Base-by-base conservation (phyloP, 805 yeast species). In the Schwanniomyces occidentalis region DNA sequence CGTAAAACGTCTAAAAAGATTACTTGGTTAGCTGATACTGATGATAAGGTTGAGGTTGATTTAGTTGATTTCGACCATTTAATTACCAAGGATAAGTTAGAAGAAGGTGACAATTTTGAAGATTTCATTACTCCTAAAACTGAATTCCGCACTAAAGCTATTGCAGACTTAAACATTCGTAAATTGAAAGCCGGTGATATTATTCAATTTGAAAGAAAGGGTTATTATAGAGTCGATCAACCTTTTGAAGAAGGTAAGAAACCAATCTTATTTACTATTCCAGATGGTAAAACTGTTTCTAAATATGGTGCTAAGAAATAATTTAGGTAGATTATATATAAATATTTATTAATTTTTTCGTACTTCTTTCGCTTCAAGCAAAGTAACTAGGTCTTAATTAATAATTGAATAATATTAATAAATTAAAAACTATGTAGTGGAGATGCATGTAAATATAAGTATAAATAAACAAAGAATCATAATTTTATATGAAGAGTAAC, bases 131-230 rank as follows among this genome's bases (percentile, higher is more conserved):
- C 96, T 26, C 86, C 86, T 42, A 69, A 80, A 49, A 88, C 97
- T 26, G 91, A 85, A 62, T 89, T 91, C 78, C 84, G 75, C 53
- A 69, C 87, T 30, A 57, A 70, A 27, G 96, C 91, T 18, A 51
- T 76, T 48, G 97, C 87, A 47, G 98, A 91, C 60, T 58, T 78
- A 43, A 90, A 89, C 56, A 77, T 90, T 44, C 75, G 75, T 54
- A 65, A 73, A 34, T 74, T 91, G 76, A 81, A 85, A 70, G 83
- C 71, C 48, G 96, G 95, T 46, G 96, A 87, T 48, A 72, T 90
- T 39, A 80, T 91, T 49, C 98, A 91, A 70, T 89, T 91, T 49
- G 98, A 91, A 70, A 85, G 98, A 74, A 91, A 91, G 72, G 98
- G 98, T 52, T 91, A 88, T 75, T 91, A 69, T 79, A 79, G 93